phyloP scores from a whole-genome alignment of 108 stramenopile genomes.

The Stephanodiscus minutulus region DNA sequence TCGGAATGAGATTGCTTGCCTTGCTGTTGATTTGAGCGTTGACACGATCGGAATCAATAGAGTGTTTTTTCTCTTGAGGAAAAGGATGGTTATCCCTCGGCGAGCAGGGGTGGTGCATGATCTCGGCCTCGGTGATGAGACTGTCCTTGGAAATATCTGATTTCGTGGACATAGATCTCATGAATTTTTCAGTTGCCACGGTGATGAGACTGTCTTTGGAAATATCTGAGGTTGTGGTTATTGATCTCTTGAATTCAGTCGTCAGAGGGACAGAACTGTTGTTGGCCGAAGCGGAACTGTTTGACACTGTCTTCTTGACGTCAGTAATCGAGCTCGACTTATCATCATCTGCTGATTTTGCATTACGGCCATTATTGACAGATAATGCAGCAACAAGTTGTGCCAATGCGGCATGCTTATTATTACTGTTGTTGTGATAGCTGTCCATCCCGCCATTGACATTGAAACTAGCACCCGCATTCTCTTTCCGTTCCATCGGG shows the following conservation, averaged over 20 bases:
- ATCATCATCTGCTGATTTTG: neutral
- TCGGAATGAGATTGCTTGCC: neutral
- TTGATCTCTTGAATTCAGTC: neutral
- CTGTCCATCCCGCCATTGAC: neutral
- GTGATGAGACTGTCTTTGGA: constrained; percentile 7
- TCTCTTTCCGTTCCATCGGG: constrained; percentile 4
- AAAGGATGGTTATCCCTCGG: neutral
- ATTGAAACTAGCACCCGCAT: neutral
- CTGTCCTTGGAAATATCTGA: constrained; percentile 9
- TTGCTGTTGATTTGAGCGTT: too few relatives aligned
- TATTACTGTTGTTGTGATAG: neutral
- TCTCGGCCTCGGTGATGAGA: constrained; percentile 9
- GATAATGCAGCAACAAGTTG: neutral
- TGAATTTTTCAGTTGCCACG: neutral
- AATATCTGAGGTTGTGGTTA: constrained; percentile 1
- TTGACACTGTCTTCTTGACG: neutral
- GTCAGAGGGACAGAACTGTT: neutral
- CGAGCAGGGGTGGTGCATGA: neutral
- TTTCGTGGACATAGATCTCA: neutral
- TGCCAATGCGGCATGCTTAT: too few relatives aligned
- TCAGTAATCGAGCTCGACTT: neutral
- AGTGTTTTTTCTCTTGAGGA: neutral
- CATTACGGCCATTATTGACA: neutral
- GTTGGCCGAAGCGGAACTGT: neutral
- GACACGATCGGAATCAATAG: too few relatives aligned